Conservation (phyloP, 176 grass and related monocot species). For the Oryza rufipogon region DNA sequence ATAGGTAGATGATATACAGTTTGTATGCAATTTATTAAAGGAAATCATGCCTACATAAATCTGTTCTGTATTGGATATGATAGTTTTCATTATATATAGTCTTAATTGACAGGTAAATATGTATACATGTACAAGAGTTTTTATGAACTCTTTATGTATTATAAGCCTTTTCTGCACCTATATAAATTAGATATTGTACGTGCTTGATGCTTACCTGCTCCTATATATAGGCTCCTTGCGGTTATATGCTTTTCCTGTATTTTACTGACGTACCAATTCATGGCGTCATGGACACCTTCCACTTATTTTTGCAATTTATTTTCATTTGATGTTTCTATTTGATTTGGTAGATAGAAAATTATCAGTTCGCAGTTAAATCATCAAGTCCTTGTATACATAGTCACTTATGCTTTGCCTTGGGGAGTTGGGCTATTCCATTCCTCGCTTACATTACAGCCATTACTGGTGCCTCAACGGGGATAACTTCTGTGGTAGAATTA, state of each 20-base stretch:
- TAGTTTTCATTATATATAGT: not conserved
- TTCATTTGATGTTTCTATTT: not conserved
- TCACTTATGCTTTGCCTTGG: too few species aligned
- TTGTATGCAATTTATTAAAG: too few species aligned
- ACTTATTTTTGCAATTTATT: not conserved
- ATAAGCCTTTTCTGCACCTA: conserved; percentile 2
- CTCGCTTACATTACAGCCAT: too few species aligned
- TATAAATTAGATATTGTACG: not conserved
- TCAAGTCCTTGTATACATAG: not conserved
- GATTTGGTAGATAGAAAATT: conserved; percentile 4
- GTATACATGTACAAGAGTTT: not conserved
- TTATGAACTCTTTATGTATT: not conserved
- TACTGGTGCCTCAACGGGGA: too few species aligned
- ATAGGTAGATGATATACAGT: too few species aligned
- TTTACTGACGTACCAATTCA: not conserved
- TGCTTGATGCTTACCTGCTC: not conserved
- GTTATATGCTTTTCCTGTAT: not conserved
- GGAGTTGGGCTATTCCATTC: too few species aligned
- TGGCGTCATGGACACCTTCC: not conserved
- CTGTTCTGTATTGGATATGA: conserved; percentile 10
- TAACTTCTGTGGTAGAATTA: too few species aligned
- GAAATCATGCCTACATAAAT: too few species aligned
- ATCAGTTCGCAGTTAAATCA: not conserved
- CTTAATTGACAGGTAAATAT: conserved; percentile 10
- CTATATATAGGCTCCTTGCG: not conserved